Evolutionary conservation across 2,329 filamentous ascomycete species (phyloP).

Genomic region (Botrytis sinoallii): DNA sequence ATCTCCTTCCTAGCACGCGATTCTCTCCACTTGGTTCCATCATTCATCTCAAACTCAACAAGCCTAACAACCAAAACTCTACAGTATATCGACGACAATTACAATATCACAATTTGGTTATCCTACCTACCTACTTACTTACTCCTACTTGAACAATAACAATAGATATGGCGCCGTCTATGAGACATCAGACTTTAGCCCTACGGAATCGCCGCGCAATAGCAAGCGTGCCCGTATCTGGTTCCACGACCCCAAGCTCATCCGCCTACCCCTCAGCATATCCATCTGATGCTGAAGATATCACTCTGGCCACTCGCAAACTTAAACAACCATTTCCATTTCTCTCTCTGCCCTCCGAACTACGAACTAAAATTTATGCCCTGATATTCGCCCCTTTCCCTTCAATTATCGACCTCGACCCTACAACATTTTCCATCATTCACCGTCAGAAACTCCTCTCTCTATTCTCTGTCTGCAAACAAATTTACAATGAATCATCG

Average conservation of each 20-base stretch:
- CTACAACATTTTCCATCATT: constrained; percentile 60
- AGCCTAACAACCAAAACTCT: neutral
- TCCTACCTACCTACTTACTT: neutral
- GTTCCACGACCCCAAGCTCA: constrained; percentile 24
- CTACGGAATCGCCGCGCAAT: constrained; percentile 12
- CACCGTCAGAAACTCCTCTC: constrained; percentile 52
- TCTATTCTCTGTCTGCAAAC: constrained; percentile 59
- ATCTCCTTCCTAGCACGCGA: neutral
- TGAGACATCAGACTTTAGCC: neutral
- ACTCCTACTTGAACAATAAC: neutral
- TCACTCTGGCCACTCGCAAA: constrained; percentile 15
- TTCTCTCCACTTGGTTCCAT: neutral
- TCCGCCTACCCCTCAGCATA: constrained; percentile 30
- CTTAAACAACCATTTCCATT: constrained; percentile 53
- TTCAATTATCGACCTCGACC: constrained; percentile 62
- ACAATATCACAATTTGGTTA: neutral
- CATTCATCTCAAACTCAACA: neutral
- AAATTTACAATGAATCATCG: constrained; percentile 61
- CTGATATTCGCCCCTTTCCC: constrained; percentile 55
- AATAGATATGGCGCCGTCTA: neutral
- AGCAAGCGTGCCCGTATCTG: constrained; percentile 2
- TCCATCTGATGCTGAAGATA: constrained; percentile 34
- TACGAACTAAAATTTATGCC: constrained; percentile 67
- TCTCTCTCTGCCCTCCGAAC: constrained; percentile 64
- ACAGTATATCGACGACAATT: neutral